Conservation (phyloP, 805 yeast species). For the Diddensiella santjacobensis region DNA sequence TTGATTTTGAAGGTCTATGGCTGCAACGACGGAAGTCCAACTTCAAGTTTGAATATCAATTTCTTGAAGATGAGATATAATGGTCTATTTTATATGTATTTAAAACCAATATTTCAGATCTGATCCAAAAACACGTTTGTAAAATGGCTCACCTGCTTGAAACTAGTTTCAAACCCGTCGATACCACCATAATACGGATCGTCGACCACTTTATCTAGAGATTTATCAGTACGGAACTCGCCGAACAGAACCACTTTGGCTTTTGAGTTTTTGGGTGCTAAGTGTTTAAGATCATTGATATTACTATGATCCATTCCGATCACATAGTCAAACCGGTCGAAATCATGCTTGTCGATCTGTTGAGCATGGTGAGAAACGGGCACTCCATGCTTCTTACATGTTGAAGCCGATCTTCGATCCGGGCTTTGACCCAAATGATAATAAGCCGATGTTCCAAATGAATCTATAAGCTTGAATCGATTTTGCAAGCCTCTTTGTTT, state of each 20-base stretch:
- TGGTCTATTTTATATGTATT: neutral
- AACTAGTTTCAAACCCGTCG: slow-evolving; percentile 78
- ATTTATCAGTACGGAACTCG: slow-evolving; percentile 59
- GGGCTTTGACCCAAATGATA: slow-evolving; percentile 75
- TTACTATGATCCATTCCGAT: slow-evolving; percentile 56
- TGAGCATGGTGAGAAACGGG: slow-evolving; percentile 75
- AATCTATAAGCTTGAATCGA: slow-evolving; percentile 60
- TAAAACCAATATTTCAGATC: slow-evolving; percentile 1
- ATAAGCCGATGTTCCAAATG: slow-evolving; percentile 85
- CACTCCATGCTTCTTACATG: slow-evolving; percentile 68
- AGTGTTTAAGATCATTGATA: slow-evolving; percentile 39
- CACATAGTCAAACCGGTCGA: slow-evolving; percentile 51
- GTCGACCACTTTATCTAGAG: slow-evolving; percentile 56
- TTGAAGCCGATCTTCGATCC: slow-evolving; percentile 65
- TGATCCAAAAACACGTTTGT: slow-evolving; percentile 59
- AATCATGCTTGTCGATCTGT: slow-evolving; percentile 69
- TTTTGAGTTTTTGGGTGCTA: slow-evolving; percentile 38
- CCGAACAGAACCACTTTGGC: slow-evolving; percentile 57
- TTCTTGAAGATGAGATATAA: slow-evolving; percentile 37
- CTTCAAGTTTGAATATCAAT: slow-evolving; percentile 49
- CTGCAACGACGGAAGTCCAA: slow-evolving; percentile 56
- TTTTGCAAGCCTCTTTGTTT: slow-evolving; percentile 42
- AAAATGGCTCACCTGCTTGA: slow-evolving; percentile 69
- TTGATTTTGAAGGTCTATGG: slow-evolving; percentile 77
- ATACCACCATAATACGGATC: slow-evolving; percentile 94